Evolutionary conservation across 768 basidiomycete genomes (phyloP), one percentile per base, ranked within the genome.

Genomic region (Podaxis sp.): DNA sequence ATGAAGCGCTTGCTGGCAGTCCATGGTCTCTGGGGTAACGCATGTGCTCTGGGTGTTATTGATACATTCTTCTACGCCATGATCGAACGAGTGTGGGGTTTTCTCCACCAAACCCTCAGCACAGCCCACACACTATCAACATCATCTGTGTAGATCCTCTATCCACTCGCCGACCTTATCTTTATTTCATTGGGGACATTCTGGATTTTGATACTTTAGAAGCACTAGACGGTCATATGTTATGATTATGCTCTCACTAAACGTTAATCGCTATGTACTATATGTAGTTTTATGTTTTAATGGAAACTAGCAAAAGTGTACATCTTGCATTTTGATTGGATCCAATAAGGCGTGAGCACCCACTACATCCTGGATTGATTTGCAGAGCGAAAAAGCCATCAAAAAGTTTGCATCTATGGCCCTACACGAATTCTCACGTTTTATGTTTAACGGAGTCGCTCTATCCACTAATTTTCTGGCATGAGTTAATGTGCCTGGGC

Each of bases 1-100:
- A n/a, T n/a, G n/a, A n/a, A n/a, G n/a, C n/a, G n/a, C n/a, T n/a
- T n/a, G n/a, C n/a, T n/a, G n/a, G n/a, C n/a, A n/a, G n/a, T n/a
- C n/a, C n/a, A n/a, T n/a, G n/a, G n/a, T n/a, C n/a, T n/a, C n/a
- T n/a, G n/a, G n/a, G n/a, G n/a, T n/a, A n/a, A n/a, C n/a, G n/a
- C n/a, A n/a, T n/a, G n/a, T n/a, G n/a, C n/a, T n/a, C n/a, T n/a
- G n/a, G n/a, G n/a, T n/a, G n/a, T n/a, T n/a, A n/a, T n/a, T n/a
- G n/a, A n/a, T n/a, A n/a, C n/a, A n/a, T n/a, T n/a, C 18, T 72
- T 92, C 44, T 93, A 89, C 89, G 77, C 80, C 18, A 79, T 79
- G 25, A 79, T 93, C 61, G 87, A 90, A 59, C 70, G 78, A 36
- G 77, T 79, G 7, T 84, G 82, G 82, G 80, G 76, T 54, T 67